Base-by-base conservation (phyloP, 2,329 filamentous ascomycete genomes). In the Aureobasidium sp. region DNA sequence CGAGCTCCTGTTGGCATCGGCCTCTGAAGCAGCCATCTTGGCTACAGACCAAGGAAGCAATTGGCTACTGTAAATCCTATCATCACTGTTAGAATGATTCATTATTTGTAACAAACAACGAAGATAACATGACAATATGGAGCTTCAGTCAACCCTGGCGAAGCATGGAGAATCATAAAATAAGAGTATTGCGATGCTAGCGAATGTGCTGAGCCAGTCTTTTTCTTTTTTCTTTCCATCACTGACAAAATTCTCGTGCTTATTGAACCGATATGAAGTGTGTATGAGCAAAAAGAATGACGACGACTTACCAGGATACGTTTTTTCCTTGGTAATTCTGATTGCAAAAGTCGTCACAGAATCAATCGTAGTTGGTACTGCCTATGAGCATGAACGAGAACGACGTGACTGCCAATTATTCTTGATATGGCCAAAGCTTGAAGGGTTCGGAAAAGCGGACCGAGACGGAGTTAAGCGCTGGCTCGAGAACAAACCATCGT, bases 341-440 rank as follows among this genome's bases (percentile, higher is more conserved):
- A 37, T 14, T 14, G 34, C 34, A 37, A 4, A 37, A 37, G 34
- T 37, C 11, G 3, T 37, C 34, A 37, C 2, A 5, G 13, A 37
- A 14, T 14, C 4, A 37, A 30, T 21, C 1, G 37, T 37, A 32
- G 3, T 30, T 42, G 27, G 27, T 32, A 27, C 10, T 32, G 36
- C n/a, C 6, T 3, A 25, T n/a, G 21, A 32, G 37, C 37, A 41
- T 54, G 50, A 54, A 37, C 50, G 45, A 53, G 34, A 29, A 29
- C 34, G 16, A 30, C n/a, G 27, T 48, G 45, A 14, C 3, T 49
- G 47, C 32, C 42, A 36, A 59, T 49, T 50, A 59, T 59, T 59
- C 57, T 59, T 50, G 57, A 59, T 59, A 34, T 34, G 44, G 45
- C 21, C 45, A 25, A 34, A 59, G 57, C 45, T 59, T 47, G 9